Evolutionary conservation across 73 alveolate species (phyloP), one percentile per base, ranked within the genome.

Genomic region (Tetrahymena thermophila): DNA sequence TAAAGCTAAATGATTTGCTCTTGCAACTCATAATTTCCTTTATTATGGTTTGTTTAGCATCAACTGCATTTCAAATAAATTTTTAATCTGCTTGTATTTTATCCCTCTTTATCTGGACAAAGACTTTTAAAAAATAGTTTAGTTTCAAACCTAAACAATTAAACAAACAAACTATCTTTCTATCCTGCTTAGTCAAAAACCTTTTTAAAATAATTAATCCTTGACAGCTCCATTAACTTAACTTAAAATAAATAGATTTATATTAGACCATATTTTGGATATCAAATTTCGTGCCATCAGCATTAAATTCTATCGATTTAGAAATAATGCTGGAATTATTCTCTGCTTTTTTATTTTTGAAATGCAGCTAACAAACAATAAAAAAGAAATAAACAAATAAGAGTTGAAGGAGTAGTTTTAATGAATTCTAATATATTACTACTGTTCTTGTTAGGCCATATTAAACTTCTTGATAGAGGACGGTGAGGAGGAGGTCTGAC

Each of bases 401-500:
- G 31, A 14, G 83, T 50, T 50, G 83, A 50, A 21, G 28, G 83
- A 50, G 83, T 50, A 15, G 83, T 50, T 16, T 94, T 93, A 85
- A 85, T 42, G 21, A 15, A 40, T 85, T 42, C 38, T n/a, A 10
- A 25, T 84, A 35, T 84, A 83, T 35, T 85, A 95, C 97, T 95
- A 25, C 44, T 95, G 1, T 85, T 35, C 83, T 95, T 95, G 93
- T 97, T 97, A 40, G 98, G 98, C 93, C 93, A 97, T 97, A 97
- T 97, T 16, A 94, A 85, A 44, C 94, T 94, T 71, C 96, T 85
- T 37, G 96, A 55, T 43, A 97, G 94, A 37, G 98, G 98, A 34
- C 98, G 71, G 94, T 97, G 98, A 40, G 98, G 98, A 43, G 98
- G 98, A 34, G 98, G 96, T 93, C 96, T 97, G 16, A 97, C 96